Base-by-base conservation (phyloP, 2,329 filamentous ascomycete genomes). In the Aspergillus niger region DNA sequence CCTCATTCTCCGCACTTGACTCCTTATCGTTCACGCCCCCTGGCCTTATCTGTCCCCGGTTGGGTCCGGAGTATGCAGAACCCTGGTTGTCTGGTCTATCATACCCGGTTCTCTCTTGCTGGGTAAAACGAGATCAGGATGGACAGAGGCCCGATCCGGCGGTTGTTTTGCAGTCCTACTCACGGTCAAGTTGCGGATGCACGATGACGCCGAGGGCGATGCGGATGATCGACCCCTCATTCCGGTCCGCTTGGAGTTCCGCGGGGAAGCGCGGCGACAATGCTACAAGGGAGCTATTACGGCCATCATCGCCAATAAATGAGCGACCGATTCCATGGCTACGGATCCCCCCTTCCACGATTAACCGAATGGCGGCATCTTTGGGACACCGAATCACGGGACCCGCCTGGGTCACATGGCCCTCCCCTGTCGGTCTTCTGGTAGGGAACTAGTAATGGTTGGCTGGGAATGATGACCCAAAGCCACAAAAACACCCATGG, bases 1-100 rank as follows among this genome's bases (percentile, higher is more conserved):
- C 13, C 38, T 50, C 30, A 50, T 28, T 64, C 71, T 68, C 70
- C 71, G 70, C 71, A 72, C 64, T 63, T 63, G 71, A 71, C 70
- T 71, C 67, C 41, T 61, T 62, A 62, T 53, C 57, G 58, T 58
- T 26, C n/a, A n/a, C 8, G 32, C 50, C 22, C 30, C 36, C 32
- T 28, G 28, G n/a, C 22, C 51, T 53, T 53, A 53, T 53, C 51
- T 53, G 28, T 53, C 36, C n/a, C n/a, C 51, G 13, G 7, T 17
- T 22, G 20, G 13, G n/a, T 15, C 49, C 30, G 20, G 41, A 6
- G 20, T 13, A 15, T 24, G 8, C 7, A 13, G 10, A n/a, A 44
- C 41, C 41, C 24, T 44, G 41, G 41, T 44, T 44, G 5, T 44
- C 20, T 3, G 20, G n/a, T 6, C 17, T 22, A 44, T 44, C 17